These are phyloP conservation scores for Citrus sinensis DNA, from an alignment of 345 rosid genomes.

Conservation along the genomic window DNA sequence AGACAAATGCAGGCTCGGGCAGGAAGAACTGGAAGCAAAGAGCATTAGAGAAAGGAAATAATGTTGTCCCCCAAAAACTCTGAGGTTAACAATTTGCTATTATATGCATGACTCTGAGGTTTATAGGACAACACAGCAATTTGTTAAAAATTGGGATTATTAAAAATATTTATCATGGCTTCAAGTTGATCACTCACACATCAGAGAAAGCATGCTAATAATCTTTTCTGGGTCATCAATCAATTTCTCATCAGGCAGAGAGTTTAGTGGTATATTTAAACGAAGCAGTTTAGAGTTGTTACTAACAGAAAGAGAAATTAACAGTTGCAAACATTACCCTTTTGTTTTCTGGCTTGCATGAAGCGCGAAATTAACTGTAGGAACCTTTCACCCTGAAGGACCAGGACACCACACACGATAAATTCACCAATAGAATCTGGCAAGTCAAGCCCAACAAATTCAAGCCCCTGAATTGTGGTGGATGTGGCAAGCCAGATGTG, in stretches of 20 bases:
- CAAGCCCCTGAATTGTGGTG: constrained; percentile 76
- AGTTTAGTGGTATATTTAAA: neutral
- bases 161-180: neutral
- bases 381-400: constrained; percentile 78
- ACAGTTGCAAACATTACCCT: constrained; percentile 39
- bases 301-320: neutral
- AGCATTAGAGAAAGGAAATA: neutral
- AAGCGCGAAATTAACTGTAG: constrained; percentile 67
- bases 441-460: constrained; percentile 87
- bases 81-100: neutral
- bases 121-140: neutral
- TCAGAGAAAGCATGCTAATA: neutral
- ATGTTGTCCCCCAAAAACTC: neutral
- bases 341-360: constrained; percentile 83
- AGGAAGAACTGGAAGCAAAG: neutral
- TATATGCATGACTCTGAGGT: neutral
- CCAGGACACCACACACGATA: constrained; percentile 70
- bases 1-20: neutral
- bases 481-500: constrained; percentile 70
- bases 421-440: constrained; percentile 94
- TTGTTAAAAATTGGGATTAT: neutral
- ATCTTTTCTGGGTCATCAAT: neutral
- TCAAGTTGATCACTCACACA: neutral
- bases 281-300: neutral
- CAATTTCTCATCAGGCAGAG: neutral